Percentiles rank a stretch among this genome's conserved stretches.
These are phyloP conservation scores for Talaromyces adpressus DNA, from an alignment of 495 filamentous ascomycete species.

Conservation along the genomic window DNA sequence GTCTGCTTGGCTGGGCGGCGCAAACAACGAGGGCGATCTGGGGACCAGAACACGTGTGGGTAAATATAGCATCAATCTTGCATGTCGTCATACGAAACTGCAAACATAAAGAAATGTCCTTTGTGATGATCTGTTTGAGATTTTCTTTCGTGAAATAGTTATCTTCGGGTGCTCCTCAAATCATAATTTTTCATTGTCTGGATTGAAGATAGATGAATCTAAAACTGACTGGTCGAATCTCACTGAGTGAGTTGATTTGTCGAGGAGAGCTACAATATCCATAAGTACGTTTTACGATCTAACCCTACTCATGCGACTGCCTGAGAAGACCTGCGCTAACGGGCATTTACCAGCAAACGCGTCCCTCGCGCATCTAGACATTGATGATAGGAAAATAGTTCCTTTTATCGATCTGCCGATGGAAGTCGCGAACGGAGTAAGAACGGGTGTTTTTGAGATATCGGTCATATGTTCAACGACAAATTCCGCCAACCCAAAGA, in stretches of 20 bases:
- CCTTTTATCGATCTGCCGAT: background rate
- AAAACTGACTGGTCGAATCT: background rate
- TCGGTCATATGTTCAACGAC: background rate
- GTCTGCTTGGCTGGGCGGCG: background rate
- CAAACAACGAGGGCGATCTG: background rate
- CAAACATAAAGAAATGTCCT: background rate
- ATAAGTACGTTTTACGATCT: background rate
- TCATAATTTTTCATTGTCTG: background rate
- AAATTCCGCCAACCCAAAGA: background rate
- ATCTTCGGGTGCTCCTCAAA: background rate
- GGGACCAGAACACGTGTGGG: constrained; percentile 1
- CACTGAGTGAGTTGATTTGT: too few relatives aligned
- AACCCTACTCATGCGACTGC: background rate
- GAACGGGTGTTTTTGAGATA: background rate
- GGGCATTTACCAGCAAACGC: background rate
- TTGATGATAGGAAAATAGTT: background rate
- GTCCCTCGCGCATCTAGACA: background rate
- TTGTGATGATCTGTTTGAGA: background rate
- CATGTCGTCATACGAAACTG: background rate
- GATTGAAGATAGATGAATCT: background rate
- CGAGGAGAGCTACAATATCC: background rate
- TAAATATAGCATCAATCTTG: background rate
- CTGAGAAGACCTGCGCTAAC: background rate
- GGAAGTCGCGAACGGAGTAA: background rate
- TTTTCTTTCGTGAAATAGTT: too few relatives aligned